Percentiles rank a stretch among this genome's conserved stretches.
Conservation (phyloP, 495 filamentous ascomycete genomes). For the Penicillium paradoxum region DNA sequence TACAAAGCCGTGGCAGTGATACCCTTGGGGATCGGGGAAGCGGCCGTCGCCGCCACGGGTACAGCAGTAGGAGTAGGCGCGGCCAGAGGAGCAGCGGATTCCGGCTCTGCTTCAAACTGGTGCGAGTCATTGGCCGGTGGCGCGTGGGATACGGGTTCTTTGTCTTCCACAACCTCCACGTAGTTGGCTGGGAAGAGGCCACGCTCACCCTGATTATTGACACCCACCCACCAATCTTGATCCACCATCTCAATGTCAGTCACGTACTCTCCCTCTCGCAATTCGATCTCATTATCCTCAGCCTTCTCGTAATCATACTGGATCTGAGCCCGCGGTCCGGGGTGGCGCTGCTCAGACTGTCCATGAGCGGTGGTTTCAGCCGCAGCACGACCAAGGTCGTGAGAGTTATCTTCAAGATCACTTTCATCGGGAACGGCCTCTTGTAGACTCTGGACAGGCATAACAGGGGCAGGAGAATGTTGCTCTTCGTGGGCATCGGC, state of each 20-base stretch:
- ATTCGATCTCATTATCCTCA: conserved; percentile 91
- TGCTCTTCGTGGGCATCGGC: conserved; percentile 52
- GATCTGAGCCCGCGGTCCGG: conserved; percentile 66
- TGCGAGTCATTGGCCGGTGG: conserved; percentile 27
- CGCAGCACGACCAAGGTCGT: conserved; percentile 61
- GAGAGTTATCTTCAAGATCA: conserved; percentile 58
- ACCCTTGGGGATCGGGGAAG: conserved; percentile 32
- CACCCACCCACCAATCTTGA: conserved; percentile 94
- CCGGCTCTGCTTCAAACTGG: conserved; percentile 14
- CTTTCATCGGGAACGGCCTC: conserved; percentile 56
- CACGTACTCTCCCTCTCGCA: conserved; percentile 85
- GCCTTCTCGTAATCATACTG: conserved; percentile 97
- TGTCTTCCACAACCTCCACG: conserved; percentile 73
- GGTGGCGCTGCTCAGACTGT: conserved; percentile 18
- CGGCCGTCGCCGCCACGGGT: conserved; percentile 16
- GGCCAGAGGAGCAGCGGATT: conserved; percentile 3
- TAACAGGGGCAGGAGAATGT: conserved; percentile 41
- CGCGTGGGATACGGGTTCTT: conserved; percentile 33
- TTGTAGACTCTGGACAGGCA: conserved; percentile 55
- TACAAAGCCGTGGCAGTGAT: conserved; percentile 79
- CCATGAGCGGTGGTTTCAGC: conserved; percentile 47
- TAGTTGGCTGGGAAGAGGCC: conserved; percentile 97
- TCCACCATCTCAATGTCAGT: conserved; percentile 98
- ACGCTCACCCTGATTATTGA: conserved; percentile 70
- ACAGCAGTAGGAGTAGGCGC: conserved; percentile 3